Evolutionary conservation across 2,329 filamentous ascomycete genomes (phyloP).

Genomic region (Exophiala alcalophila): DNA sequence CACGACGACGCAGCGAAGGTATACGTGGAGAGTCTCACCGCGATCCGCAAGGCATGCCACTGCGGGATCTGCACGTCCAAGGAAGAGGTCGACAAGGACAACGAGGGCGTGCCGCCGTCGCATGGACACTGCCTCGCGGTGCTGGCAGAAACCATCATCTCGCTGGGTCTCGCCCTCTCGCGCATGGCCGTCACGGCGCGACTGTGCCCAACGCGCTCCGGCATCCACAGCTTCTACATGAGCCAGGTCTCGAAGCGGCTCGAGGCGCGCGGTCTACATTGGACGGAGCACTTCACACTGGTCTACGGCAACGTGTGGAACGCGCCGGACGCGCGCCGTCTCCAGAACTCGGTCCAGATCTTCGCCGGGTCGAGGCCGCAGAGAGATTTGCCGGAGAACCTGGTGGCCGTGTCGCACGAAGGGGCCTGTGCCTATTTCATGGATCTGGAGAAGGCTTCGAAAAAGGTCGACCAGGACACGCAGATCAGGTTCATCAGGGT

Average conservation of each 20-base stretch:
- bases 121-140: constrained; percentile 28
- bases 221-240: constrained; percentile 27
- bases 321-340: constrained; percentile 24
- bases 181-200: constrained; percentile 24
- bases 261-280: constrained; percentile 22
- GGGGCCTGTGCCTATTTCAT: constrained; percentile 29
- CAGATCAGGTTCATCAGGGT: constrained; percentile 23
- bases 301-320: constrained; percentile 30
- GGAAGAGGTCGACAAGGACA: constrained; percentile 15
- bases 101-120: constrained; percentile 20
- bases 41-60: constrained; percentile 22
- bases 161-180: constrained; percentile 27
- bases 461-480: constrained; percentile 6
- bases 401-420: constrained; percentile 27
- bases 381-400: constrained; percentile 23
- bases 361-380: constrained; percentile 26
- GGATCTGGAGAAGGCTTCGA: constrained; percentile 18
- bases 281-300: constrained; percentile 24
- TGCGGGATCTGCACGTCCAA: constrained; percentile 25
- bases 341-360: constrained; percentile 25
- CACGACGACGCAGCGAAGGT: constrained; percentile 22
- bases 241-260: constrained; percentile 25
- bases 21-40: constrained; percentile 20
- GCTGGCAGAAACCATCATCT: constrained; percentile 27
- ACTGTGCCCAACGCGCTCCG: constrained; percentile 25